Evolutionary conservation across 2,329 filamentous ascomycete genomes (phyloP).

Genomic region (Colletotrichum orbiculare): DNA sequence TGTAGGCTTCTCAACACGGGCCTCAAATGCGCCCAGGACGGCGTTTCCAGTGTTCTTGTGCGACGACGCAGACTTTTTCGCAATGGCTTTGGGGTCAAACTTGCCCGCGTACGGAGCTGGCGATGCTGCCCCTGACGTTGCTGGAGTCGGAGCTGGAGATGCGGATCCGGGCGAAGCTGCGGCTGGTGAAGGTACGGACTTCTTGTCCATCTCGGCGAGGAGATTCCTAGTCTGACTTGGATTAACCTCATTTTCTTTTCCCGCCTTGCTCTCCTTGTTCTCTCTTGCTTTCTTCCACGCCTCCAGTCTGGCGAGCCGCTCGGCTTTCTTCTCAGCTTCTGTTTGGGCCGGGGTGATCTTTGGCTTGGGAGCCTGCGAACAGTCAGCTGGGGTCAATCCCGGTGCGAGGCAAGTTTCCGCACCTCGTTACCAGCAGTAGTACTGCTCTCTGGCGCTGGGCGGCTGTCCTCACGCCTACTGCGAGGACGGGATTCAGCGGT

Average conservation of each 20-base stretch:
- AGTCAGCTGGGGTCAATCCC: constrained; percentile 39
- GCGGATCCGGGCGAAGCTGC: constrained; percentile 56
- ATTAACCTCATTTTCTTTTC: constrained; percentile 76
- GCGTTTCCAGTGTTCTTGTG: constrained; percentile 63
- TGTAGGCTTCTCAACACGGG: constrained; percentile 49
- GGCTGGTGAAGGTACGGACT: constrained; percentile 58
- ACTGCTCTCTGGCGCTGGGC: constrained; percentile 57
- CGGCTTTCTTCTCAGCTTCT: constrained; percentile 82
- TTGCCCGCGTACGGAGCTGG: constrained; percentile 78
- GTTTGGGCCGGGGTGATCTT: constrained; percentile 63
- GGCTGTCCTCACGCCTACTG: constrained; percentile 73
- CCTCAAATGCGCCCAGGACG: constrained; percentile 60
- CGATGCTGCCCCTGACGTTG: constrained; percentile 57
- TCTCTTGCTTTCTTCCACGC: constrained; percentile 79
- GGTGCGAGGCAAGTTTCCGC: constrained; percentile 43
- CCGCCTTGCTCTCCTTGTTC: constrained; percentile 81
- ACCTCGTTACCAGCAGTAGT: constrained; percentile 68
- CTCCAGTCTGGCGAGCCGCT: constrained; percentile 83
- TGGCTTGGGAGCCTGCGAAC: constrained; percentile 63
- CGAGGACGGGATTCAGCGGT: constrained; percentile 77
- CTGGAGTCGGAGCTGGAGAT: constrained; percentile 45
- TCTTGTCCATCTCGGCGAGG: constrained; percentile 79
- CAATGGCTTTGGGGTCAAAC: constrained; percentile 88
- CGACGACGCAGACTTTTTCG: constrained; percentile 77
- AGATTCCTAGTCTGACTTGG: constrained; percentile 74